Evolutionary conservation across 768 basidiomycete genomes (phyloP), one percentile per base, ranked within the genome.

Genomic region (Trametes sanguinea): DNA sequence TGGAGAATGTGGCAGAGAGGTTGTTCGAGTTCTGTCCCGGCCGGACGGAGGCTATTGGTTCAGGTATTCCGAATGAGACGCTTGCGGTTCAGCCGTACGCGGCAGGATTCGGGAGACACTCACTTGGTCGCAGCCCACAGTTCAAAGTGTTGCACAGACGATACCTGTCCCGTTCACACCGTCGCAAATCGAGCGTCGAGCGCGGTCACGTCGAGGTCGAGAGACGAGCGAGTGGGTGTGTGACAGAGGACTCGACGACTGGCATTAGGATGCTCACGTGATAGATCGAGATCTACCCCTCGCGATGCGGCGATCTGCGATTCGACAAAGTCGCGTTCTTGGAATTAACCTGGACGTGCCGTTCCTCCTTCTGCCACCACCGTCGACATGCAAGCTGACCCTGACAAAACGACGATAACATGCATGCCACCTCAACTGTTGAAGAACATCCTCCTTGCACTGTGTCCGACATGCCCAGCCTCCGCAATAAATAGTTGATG

Each of bases 361-460:
- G 6, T n/a, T 7, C 13, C 16, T 22, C 8, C 16, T 22, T 17
- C 16, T 10, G 9, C 16, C 4, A 9, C 45, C 11, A 37, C 11
- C 35, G 8, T 46, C 22, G 22, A 16, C 22, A 5, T 37, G 35
- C 35, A 37, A 11, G 35, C 35, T 5, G 11, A 10, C 1, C 7
- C 17, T 6, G 29, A 35, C 11, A 50, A 53, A 17, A 40, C 39
- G 54, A 16, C 46, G 9, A 30, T 66, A 2, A 17, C 22, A 2
- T 51, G 33, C 1, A 46, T 73, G 3, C 72, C 72, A 2, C 37
- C 58, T 4, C 70, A 73, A 51, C 64, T 73, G 6, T 40, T 71
- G 16, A 44, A 64, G 17, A 40, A 61, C 11, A 62, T 71, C n/a
- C 55, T 73, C 40, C 40, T 47, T 1, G 35, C 44, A n/a, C 62